Conservation (phyloP, 495 filamentous ascomycete species). For the Niebla homalea region DNA sequence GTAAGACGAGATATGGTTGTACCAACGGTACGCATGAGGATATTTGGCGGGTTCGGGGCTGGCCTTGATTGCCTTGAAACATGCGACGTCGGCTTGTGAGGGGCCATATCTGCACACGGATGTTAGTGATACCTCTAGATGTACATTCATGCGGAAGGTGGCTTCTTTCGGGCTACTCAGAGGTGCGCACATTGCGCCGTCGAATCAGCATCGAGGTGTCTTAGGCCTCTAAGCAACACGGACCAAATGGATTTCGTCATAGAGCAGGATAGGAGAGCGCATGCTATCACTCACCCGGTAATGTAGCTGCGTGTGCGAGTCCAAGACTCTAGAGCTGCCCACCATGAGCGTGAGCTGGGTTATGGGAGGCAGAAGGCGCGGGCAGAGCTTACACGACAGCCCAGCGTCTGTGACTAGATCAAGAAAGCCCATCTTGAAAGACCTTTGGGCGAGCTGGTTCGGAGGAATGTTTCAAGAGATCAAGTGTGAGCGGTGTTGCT, state of each 20-base stretch:
- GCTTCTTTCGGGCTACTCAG: constrained; percentile 39
- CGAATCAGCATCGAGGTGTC: constrained; percentile 82
- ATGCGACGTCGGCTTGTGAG: constrained; percentile 89
- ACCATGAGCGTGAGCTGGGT: constrained; percentile 23
- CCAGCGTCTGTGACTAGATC: constrained; percentile 83
- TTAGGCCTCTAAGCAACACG: constrained; percentile 99
- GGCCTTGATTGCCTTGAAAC: constrained; percentile 75
- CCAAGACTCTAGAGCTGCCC: constrained; percentile 82
- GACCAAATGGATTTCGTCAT: constrained; percentile 94
- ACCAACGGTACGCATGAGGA: constrained; percentile 92
- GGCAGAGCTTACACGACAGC: constrained; percentile 54
- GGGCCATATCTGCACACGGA: constrained; percentile 49
- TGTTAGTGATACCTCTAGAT: not conserved
- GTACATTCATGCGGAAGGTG: not conserved
- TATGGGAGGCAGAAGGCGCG: constrained; percentile 6
- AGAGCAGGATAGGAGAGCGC: constrained; percentile 16
- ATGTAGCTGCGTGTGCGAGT: constrained; percentile 86
- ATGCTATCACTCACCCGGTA: constrained; percentile 53
- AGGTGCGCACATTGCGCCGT: constrained; percentile 64
- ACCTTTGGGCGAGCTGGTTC: not conserved
- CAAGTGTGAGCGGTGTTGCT: not conserved
- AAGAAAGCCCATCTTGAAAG: constrained; percentile 76
- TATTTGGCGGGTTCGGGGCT: constrained; percentile 71
- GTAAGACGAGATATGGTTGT: constrained; percentile 92
- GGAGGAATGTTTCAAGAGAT: constrained; percentile 47